Percentiles rank a stretch among this genome's conserved stretches.
Conservation (phyloP, 1,284 basidiomycete genomes). For the Austropuccinia psidii region DNA sequence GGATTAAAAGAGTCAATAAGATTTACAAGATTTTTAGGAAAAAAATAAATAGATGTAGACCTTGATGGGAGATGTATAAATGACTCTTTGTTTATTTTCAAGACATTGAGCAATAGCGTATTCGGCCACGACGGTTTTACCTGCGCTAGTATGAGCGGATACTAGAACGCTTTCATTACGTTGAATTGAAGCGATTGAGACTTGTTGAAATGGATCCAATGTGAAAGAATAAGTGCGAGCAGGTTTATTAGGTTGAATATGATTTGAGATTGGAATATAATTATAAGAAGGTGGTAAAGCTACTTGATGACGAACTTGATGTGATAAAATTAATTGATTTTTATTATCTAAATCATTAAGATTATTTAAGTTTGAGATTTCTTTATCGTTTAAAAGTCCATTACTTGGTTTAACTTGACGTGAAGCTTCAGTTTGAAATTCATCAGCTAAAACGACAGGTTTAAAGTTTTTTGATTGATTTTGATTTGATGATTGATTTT, state of each 20-base stretch:
- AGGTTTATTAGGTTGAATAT: constrained; percentile 83
- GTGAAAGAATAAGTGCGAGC: constrained; percentile 90
- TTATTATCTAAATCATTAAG: no score
- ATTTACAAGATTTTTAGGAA: constrained; percentile 1
- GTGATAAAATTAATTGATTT: constrained; percentile 19
- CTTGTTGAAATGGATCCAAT: constrained; percentile 94
- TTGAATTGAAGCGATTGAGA: constrained; percentile 90
- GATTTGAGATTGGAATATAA: constrained; percentile 82
- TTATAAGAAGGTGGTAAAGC: constrained; percentile 86
- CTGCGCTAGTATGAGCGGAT: constrained; percentile 96
- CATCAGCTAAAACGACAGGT: constrained; percentile 40
- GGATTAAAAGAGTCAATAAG: background rate
- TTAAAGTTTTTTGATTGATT: no score
- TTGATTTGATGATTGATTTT: no score
- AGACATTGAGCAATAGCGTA: constrained; percentile 98
- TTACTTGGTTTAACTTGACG: constrained; percentile 19
- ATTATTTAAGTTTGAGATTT: background rate
- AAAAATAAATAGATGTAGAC: constrained; percentile 52
- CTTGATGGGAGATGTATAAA: constrained; percentile 99
- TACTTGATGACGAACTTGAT: constrained; percentile 75
- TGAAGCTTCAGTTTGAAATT: constrained; percentile 42
- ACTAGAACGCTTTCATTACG: constrained; percentile 95
- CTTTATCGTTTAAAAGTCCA: constrained; percentile 6
- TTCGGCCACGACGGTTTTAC: constrained; percentile 97
- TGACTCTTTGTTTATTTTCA: constrained; percentile 84